Percentiles rank a stretch among this genome's conserved stretches.
phyloP scores from a whole-genome alignment of 208 protist genomes.

The Trypanosoma melophagium region DNA sequence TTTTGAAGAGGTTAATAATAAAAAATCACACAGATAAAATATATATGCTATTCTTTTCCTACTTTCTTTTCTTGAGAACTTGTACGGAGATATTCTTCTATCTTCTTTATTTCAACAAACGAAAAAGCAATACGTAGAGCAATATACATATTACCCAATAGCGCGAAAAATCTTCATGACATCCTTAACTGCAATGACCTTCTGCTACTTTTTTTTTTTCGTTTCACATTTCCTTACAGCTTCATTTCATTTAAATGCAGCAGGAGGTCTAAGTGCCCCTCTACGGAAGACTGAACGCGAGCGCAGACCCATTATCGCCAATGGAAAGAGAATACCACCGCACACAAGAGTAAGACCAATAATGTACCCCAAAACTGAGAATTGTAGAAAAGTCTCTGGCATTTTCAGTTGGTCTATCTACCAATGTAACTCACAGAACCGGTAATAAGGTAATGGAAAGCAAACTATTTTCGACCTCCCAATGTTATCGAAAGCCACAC shows the following conservation, averaged over 20 bases:
- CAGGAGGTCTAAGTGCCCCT: slow-evolving; percentile 32
- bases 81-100: too few relatives aligned
- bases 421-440: neutral
- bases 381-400: slow-evolving; percentile 3
- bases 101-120: too few relatives aligned
- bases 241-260: slow-evolving; percentile 40
- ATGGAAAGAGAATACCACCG: slow-evolving; percentile 40
- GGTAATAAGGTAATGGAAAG: neutral
- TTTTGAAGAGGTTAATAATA: slow-evolving; percentile 3
- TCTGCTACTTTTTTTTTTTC: neutral
- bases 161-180: neutral
- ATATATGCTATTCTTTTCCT: too few relatives aligned
- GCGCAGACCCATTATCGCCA: slow-evolving; percentile 55
- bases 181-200: neutral
- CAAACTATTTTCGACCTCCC: neutral
- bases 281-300: slow-evolving; percentile 60
- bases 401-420: neutral
- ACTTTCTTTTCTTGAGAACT: too few relatives aligned
- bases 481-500: neutral
- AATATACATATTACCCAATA: too few relatives aligned
- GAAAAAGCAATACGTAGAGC: too few relatives aligned
- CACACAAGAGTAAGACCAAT: slow-evolving; percentile 44
- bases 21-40: neutral
- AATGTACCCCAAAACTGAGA: slow-evolving; percentile 35
- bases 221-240: neutral